Percentiles rank a stretch among this genome's conserved stretches.
Evolutionary conservation across 192 early-diverging fungal genomes (phyloP).

Genomic region (Coemansia sp.): DNA sequence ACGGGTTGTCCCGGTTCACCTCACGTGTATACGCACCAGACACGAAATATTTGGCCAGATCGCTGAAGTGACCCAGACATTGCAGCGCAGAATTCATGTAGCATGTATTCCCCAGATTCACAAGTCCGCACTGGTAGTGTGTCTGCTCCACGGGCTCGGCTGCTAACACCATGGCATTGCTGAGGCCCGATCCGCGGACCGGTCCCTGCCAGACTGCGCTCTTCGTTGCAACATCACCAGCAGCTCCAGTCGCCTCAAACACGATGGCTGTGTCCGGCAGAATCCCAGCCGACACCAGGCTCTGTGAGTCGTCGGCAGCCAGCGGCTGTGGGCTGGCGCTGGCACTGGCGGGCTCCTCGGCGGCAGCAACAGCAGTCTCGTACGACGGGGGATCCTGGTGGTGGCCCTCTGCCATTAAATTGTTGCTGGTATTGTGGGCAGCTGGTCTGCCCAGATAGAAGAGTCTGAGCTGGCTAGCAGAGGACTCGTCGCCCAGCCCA

Average conservation of each 20-base stretch:
- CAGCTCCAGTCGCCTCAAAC: constrained; percentile 5
- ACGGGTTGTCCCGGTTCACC: constrained; percentile 69
- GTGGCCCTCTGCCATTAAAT: background rate
- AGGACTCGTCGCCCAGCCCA: background rate
- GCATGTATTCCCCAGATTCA: constrained; percentile 89
- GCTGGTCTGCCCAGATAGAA: background rate
- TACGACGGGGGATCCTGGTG: constrained; percentile 20
- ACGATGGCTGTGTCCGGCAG: constrained; percentile 21
- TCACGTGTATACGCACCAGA: constrained; percentile 60
- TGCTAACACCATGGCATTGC: background rate
- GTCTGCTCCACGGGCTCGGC: constrained; percentile 6
- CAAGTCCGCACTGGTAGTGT: constrained; percentile 66
- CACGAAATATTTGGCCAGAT: constrained; percentile 67
- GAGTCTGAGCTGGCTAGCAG: background rate
- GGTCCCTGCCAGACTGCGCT: background rate
- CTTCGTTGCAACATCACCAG: background rate
- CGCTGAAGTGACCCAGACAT: constrained; percentile 76
- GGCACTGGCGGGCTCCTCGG: background rate
- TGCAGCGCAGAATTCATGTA: constrained; percentile 93
- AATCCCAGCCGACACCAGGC: constrained; percentile 22
- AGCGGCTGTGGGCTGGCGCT: constrained; percentile 1
- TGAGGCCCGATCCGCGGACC: background rate
- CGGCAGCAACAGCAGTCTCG: constrained; percentile 15
- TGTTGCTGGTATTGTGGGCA: background rate
- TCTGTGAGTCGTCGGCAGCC: constrained; percentile 1